A percentile compares a stretch with the other conserved stretches of the same genome.
Conservation (phyloP, 106 monocot genomes). For the Ottelia alismoides region DNA sequence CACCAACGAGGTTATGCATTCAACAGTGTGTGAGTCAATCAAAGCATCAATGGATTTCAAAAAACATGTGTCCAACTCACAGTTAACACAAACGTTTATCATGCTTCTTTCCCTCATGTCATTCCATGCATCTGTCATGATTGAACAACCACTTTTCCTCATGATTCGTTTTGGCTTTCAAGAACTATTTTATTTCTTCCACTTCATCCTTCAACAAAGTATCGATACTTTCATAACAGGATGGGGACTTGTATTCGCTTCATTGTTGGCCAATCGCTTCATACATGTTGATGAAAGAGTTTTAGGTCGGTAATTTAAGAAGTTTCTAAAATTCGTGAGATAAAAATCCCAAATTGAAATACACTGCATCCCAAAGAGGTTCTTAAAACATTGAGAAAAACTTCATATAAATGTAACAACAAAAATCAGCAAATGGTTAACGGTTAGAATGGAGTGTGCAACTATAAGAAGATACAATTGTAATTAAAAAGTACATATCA, state of each 20-base stretch:
- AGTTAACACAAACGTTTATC: conserved; percentile 1
- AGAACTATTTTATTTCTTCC: neutral
- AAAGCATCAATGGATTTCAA: conserved; percentile 5
- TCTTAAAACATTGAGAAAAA: too few species aligned
- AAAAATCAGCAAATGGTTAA: too few species aligned
- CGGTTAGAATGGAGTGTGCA: too few species aligned
- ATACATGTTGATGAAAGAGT: too few species aligned
- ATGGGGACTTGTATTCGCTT: neutral
- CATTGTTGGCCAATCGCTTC: neutral
- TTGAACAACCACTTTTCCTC: neutral
- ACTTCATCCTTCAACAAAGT: neutral
- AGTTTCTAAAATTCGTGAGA: too few species aligned
- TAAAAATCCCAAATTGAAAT: too few species aligned
- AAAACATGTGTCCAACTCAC: neutral
- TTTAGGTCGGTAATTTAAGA: too few species aligned
- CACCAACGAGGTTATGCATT: neutral
- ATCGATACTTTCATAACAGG: neutral
- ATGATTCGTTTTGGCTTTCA: too few species aligned
- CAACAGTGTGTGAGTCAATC: neutral
- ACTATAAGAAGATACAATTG: too few species aligned
- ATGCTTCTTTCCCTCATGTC: conserved; percentile 1
- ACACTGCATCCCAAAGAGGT: too few species aligned
- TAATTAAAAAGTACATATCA: too few species aligned
- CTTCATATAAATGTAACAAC: too few species aligned
- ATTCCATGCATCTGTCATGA: conserved; percentile 3